A percentile compares a stretch with the other conserved stretches of the same genome.
These are phyloP conservation scores for Solanum chacoense DNA, from an alignment of 305 asterid species.

Conservation along the genomic window DNA sequence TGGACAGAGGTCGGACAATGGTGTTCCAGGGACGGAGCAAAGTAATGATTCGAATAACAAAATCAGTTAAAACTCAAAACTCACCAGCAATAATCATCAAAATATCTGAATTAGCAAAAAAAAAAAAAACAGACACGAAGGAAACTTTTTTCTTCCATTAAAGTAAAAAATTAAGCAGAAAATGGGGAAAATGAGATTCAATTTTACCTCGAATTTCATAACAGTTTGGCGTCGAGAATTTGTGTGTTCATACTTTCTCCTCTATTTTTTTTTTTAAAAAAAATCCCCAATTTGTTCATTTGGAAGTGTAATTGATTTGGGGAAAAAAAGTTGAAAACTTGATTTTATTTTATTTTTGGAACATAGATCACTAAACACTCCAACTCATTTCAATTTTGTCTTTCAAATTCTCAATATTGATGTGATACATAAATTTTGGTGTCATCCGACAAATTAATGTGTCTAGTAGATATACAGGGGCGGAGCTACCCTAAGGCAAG, in stretches of 20 bases:
- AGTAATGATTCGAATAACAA: background rate
- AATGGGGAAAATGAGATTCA: background rate
- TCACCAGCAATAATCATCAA: background rate
- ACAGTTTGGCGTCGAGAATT: background rate
- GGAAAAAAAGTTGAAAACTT: background rate
- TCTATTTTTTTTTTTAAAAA: background rate
- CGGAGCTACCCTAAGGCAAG: background rate
- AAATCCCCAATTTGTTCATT: background rate
- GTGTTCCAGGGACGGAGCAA: background rate
- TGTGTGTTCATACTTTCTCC: background rate
- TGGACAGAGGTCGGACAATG: background rate
- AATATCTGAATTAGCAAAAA: background rate
- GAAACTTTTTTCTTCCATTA: background rate
- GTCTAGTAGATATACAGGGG: background rate
- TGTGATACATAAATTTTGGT: background rate
- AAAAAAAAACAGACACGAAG: background rate
- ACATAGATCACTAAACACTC: background rate
- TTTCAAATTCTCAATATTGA: background rate
- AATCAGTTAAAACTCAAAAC: background rate
- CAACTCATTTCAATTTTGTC: background rate
- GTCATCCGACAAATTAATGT: no score
- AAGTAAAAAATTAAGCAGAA: background rate
- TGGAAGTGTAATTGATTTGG: background rate
- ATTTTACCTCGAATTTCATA: background rate
- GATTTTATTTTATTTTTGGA: background rate